phyloP scores from a whole-genome alignment of 768 basidiomycete genomes.

The Russula sp. region DNA sequence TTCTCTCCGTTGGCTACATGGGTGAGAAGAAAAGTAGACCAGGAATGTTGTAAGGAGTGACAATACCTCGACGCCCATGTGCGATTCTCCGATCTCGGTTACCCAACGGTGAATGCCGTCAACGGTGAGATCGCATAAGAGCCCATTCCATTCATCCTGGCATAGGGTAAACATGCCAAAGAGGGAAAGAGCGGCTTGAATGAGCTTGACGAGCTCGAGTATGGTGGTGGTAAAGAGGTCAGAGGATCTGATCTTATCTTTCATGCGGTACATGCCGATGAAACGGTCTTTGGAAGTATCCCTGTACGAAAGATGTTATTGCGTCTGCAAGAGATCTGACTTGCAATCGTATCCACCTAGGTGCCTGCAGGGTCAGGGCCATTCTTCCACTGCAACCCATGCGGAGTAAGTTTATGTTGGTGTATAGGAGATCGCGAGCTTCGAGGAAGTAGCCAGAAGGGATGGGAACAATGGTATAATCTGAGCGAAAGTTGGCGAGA shows the following conservation, averaged over 20 bases:
- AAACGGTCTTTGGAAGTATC: slow-evolving; percentile 80
- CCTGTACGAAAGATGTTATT: slow-evolving; percentile 33
- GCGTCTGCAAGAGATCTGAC: not conserved
- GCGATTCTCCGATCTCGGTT: slow-evolving; percentile 54
- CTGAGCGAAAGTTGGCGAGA: slow-evolving; percentile 81
- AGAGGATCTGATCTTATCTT: slow-evolving; percentile 34
- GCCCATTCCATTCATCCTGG: slow-evolving; percentile 46
- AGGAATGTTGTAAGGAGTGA: not conserved
- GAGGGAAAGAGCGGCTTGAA: slow-evolving; percentile 64
- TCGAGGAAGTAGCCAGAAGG: slow-evolving; percentile 63
- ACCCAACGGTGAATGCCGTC: slow-evolving; percentile 68
- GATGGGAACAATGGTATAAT: slow-evolving; percentile 78
- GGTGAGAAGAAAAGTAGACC: not conserved
- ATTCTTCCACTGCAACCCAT: slow-evolving; percentile 78
- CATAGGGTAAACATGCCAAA: slow-evolving; percentile 57
- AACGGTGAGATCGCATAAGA: slow-evolving; percentile 73
- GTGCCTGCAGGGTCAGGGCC: slow-evolving; percentile 72
- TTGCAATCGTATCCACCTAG: slow-evolving; percentile 41
- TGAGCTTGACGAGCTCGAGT: slow-evolving; percentile 66
- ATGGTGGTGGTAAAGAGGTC: slow-evolving; percentile 59
- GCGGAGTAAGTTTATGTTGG: slow-evolving; percentile 78
- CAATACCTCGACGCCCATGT: slow-evolving; percentile 55
- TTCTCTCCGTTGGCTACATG: slow-evolving; percentile 58
- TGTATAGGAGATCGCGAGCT: slow-evolving; percentile 61
- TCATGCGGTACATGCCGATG: slow-evolving; percentile 59